These are phyloP conservation scores for Tetracentron sinense DNA, from an alignment of 164 flowering plant species.

Conservation along the genomic window DNA sequence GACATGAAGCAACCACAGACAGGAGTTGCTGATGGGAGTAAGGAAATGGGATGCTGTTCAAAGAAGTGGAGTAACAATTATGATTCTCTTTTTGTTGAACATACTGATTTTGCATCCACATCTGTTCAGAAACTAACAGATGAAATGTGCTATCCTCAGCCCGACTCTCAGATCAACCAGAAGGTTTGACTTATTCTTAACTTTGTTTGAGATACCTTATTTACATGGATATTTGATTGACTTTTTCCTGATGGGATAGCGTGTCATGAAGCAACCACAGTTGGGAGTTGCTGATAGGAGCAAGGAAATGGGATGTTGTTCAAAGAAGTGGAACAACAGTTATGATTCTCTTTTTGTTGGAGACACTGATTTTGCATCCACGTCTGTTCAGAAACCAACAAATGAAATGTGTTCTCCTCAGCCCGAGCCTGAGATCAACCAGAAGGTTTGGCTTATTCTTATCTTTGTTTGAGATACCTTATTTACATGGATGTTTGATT, in stretches of 20 bases:
- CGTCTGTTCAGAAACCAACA: constrained; percentile 29
- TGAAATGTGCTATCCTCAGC: constrained; percentile 17
- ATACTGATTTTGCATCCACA: constrained; percentile 36
- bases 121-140: constrained; percentile 26
- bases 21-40: constrained; percentile 17
- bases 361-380: constrained; percentile 36
- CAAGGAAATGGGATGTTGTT: constrained; percentile 23
- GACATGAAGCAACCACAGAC: constrained; percentile 1
- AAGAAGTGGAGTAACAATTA: constrained; percentile 39
- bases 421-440: constrained; percentile 24
- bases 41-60: constrained; percentile 28
- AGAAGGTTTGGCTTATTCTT: constrained; percentile 23
- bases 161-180: constrained; percentile 24
- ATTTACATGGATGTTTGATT: neutral
- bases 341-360: constrained; percentile 46
- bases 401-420: constrained; percentile 18
- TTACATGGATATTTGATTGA: neutral
- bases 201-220: neutral
- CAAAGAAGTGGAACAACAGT: constrained; percentile 40
- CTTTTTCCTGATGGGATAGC: neutral
- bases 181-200: constrained; percentile 22
- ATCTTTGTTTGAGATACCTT: neutral
- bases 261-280: neutral
- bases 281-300: constrained; percentile 8
- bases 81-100: constrained; percentile 49